A percentile compares a stretch with the other conserved stretches of the same genome.
These are phyloP conservation scores for Choanephora cucurbitarum DNA, from an alignment of 371 early-diverging fungal species.

Conservation along the genomic window DNA sequence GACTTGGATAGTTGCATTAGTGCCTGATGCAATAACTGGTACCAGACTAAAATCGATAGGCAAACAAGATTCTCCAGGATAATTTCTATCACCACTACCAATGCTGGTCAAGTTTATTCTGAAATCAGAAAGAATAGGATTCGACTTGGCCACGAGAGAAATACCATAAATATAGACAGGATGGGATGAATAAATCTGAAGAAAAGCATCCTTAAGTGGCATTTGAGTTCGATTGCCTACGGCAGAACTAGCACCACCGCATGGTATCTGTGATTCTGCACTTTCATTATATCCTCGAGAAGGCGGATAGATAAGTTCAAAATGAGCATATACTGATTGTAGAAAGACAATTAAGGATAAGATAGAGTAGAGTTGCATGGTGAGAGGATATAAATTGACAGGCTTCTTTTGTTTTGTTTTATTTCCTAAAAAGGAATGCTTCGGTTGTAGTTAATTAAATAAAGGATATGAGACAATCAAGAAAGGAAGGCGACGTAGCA, in stretches of 20 bases:
- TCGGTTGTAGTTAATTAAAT: too few relatives aligned
- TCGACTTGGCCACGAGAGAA: slow-evolving; percentile 41
- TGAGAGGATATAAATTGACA: not conserved
- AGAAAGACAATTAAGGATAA: not conserved
- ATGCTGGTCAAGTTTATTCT: slow-evolving; percentile 15
- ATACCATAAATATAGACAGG: slow-evolving; percentile 45
- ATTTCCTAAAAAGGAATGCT: too few relatives aligned
- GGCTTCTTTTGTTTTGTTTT: too few relatives aligned
- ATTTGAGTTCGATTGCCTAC: slow-evolving; percentile 41
- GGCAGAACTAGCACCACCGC: slow-evolving; percentile 51
- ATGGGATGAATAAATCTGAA: slow-evolving; percentile 55
- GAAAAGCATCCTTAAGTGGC: slow-evolving; percentile 52
- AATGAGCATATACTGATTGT: slow-evolving; percentile 46
- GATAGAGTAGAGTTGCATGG: not conserved
- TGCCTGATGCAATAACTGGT: slow-evolving; percentile 39
- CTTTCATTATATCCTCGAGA: slow-evolving; percentile 57
- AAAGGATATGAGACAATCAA: too few relatives aligned
- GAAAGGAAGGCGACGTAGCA: too few relatives aligned
- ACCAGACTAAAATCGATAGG: slow-evolving; percentile 37
- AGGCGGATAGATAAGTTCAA: slow-evolving; percentile 49
- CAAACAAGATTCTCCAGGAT: slow-evolving; percentile 51
- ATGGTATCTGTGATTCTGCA: slow-evolving; percentile 53
- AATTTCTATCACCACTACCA: slow-evolving; percentile 32
- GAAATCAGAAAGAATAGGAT: slow-evolving; percentile 46
- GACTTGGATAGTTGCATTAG: slow-evolving; percentile 59